Conservation (phyloP, 1,284 basidiomycete species). For the Ustilago sp. region DNA sequence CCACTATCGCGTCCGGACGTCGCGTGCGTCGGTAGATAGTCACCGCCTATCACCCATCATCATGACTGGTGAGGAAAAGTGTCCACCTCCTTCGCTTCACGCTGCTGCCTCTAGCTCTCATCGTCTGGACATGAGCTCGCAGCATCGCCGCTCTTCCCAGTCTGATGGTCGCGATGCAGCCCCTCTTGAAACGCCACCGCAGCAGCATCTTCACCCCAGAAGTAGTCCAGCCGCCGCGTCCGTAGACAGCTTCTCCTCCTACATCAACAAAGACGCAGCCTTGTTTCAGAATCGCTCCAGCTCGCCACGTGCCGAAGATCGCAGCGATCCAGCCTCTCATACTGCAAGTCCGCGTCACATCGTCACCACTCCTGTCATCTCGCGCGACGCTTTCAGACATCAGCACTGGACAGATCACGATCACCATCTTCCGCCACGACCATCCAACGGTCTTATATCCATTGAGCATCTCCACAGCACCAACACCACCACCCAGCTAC, state of each 20-base stretch:
- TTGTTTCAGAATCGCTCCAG: conserved; percentile 50
- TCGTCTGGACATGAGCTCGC: conserved; percentile 6
- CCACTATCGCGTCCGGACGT: background rate
- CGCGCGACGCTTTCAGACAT: conserved; percentile 47
- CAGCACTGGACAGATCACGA: conserved; percentile 37
- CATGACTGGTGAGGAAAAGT: too few species aligned
- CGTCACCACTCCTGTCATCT: conserved; percentile 42
- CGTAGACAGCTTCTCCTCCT: conserved; percentile 56
- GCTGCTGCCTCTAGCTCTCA: background rate
- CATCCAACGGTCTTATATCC: conserved; percentile 25
- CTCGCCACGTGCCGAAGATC: conserved; percentile 50
- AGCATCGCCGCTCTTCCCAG: conserved; percentile 31
- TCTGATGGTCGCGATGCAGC: conserved; percentile 31
- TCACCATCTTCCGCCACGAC: conserved; percentile 1
- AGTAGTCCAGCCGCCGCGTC: conserved; percentile 54
- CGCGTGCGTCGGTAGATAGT: background rate
- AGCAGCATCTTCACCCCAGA: conserved; percentile 24
- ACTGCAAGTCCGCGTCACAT: conserved; percentile 34
- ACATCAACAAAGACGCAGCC: conserved; percentile 54
- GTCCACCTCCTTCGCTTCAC: too few species aligned
- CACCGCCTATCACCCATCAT: background rate
- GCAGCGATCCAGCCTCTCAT: conserved; percentile 42
- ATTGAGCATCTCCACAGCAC: conserved; percentile 38
- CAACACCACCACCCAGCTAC: conserved; percentile 4
- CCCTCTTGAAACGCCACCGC: conserved; percentile 19